Conservation (phyloP, 192 early-diverging fungal species). For the Coemansia sp. region DNA sequence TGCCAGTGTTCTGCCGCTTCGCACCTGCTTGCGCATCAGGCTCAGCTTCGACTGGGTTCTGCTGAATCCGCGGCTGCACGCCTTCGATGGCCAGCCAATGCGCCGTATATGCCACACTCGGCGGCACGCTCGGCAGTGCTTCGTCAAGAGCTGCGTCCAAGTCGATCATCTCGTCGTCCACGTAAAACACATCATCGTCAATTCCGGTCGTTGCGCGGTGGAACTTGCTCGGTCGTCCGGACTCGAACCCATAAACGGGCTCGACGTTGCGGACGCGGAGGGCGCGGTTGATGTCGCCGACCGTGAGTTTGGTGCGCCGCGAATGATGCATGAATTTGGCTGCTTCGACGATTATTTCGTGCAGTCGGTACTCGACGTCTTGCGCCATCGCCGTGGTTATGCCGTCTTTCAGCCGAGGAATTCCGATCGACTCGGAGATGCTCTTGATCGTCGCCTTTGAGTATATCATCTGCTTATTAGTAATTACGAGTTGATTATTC, state of each 20-base stretch:
- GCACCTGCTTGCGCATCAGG: background rate
- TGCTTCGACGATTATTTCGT: conserved; percentile 92
- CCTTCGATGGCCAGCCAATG: conserved; percentile 99
- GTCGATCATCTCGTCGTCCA: conserved; percentile 92
- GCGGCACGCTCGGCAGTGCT: conserved; percentile 86
- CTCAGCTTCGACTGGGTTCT: conserved; percentile 68
- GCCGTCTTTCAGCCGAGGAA: conserved; percentile 81
- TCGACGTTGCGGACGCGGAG: conserved; percentile 90
- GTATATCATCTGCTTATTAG: conserved; percentile 25
- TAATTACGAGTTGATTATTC: no score
- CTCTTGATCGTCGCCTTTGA: conserved; percentile 56
- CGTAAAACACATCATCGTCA: conserved; percentile 70
- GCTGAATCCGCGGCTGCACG: conserved; percentile 94
- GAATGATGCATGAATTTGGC: conserved; percentile 97
- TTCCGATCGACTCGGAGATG: conserved; percentile 82
- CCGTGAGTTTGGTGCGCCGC: conserved; percentile 73
- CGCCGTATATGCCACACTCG: conserved; percentile 84
- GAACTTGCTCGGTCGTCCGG: conserved; percentile 68
- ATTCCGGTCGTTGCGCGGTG: conserved; percentile 63
- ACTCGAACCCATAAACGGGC: conserved; percentile 90
- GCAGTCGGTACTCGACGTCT: conserved; percentile 93
- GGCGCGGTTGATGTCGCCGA: conserved; percentile 89
- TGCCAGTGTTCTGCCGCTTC: conserved; percentile 17
- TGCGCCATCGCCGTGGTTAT: conserved; percentile 80
- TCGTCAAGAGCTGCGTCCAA: conserved; percentile 84